These are phyloP conservation scores for Pseudogymnoascus sp. DNA, from an alignment of 2,329 filamentous ascomycete species.

Conservation along the genomic window DNA sequence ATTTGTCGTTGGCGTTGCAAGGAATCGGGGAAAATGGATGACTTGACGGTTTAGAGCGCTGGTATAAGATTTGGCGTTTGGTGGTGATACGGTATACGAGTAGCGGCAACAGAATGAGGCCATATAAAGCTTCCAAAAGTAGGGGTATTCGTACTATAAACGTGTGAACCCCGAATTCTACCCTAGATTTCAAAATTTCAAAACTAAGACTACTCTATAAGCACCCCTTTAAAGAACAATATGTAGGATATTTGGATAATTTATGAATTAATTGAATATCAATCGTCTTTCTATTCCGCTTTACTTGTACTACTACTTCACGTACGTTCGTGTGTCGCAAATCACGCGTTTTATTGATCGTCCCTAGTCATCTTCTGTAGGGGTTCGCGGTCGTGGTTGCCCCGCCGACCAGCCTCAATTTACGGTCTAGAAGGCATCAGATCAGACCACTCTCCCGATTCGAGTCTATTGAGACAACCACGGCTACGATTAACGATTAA, in stretches of 20 bases:
- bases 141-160: conserved; percentile 3
- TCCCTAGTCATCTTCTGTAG: background rate
- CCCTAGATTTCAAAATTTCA: background rate
- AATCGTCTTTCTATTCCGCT: background rate
- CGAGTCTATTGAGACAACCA: background rate
- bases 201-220: background rate
- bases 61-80: background rate
- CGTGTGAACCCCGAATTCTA: conserved; percentile 1
- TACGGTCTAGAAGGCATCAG: conserved; percentile 5
- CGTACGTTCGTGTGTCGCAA: background rate
- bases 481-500: conserved; percentile 6
- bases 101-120: background rate
- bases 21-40: background rate
- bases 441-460: background rate
- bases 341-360: conserved; percentile 1
- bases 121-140: conserved; percentile 3
- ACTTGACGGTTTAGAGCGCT: background rate
- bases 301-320: background rate
- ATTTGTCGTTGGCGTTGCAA: background rate
- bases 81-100: background rate
- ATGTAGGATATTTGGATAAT: background rate
- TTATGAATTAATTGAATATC: background rate
- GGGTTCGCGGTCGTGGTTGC: background rate
- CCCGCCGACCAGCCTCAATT: conserved; percentile 3
- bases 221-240: background rate